These are phyloP conservation scores for Vigna unguiculata DNA, from an alignment of 306 rosid species.

Conservation along the genomic window DNA sequence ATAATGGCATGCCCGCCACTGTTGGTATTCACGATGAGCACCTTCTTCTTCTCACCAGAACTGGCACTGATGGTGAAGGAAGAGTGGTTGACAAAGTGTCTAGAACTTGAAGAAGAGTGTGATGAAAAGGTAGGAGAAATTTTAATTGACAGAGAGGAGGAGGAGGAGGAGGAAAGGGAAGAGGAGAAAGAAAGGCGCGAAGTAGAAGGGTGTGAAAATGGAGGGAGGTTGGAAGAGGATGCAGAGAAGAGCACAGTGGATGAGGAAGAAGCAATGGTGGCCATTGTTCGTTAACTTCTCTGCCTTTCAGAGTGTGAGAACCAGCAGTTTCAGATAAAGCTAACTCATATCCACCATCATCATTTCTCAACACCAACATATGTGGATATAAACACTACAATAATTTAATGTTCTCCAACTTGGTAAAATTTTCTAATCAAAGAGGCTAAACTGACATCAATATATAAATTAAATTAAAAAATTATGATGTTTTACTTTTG, in stretches of 20 bases:
- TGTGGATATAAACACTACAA: not conserved
- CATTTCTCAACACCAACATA: not conserved
- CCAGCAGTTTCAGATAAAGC: slow-evolving; percentile 60
- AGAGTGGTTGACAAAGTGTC: slow-evolving; percentile 43
- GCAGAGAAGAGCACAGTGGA: slow-evolving; percentile 62
- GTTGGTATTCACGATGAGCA: slow-evolving; percentile 79
- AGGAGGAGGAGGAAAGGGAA: slow-evolving; percentile 50
- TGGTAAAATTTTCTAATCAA: no score
- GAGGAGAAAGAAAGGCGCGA: slow-evolving; percentile 63
- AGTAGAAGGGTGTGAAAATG: slow-evolving; percentile 52
- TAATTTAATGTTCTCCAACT: no score
- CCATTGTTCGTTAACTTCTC: slow-evolving; percentile 62
- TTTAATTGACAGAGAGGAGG: slow-evolving; percentile 65
- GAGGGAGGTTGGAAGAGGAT: slow-evolving; percentile 54
- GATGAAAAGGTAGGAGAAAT: slow-evolving; percentile 53
- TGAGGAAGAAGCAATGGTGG: slow-evolving; percentile 78
- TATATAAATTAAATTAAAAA: no score
- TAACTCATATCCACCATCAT: not conserved
- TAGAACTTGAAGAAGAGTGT: slow-evolving; percentile 44
- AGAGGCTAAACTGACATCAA: no score
- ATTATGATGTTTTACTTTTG: no score
- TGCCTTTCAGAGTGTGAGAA: slow-evolving; percentile 47
- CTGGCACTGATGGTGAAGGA: slow-evolving; percentile 57
- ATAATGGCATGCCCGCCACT: slow-evolving; percentile 91
- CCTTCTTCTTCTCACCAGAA: slow-evolving; percentile 73